Percentiles rank a stretch among this genome's conserved stretches.
These are phyloP conservation scores for Diaporthe helianthi DNA, from an alignment of 2,329 filamentous ascomycete species.

Conservation along the genomic window DNA sequence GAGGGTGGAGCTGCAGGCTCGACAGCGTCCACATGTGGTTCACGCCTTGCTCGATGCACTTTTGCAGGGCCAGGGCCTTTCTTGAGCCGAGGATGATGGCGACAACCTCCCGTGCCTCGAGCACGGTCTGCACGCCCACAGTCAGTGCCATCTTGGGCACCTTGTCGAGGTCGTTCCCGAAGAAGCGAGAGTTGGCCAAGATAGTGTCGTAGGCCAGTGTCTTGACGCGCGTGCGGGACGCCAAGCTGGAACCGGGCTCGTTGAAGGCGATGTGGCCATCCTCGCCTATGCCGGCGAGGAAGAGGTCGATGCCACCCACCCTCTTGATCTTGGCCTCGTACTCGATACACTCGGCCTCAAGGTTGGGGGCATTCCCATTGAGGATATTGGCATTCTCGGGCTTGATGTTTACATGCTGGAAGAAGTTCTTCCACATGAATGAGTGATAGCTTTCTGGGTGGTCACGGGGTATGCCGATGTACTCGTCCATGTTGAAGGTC, in stretches of 20 bases:
- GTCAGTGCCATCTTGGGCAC: slow-evolving; percentile 77
- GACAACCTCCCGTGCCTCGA: slow-evolving; percentile 76
- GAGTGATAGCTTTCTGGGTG: slow-evolving; percentile 81
- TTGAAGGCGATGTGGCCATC: slow-evolving; percentile 86
- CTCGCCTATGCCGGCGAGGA: slow-evolving; percentile 77
- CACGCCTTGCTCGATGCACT: slow-evolving; percentile 75
- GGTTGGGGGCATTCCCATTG: slow-evolving; percentile 73
- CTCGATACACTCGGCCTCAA: slow-evolving; percentile 72
- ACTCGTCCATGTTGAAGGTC: slow-evolving; percentile 76
- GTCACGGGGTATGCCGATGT: slow-evolving; percentile 74
- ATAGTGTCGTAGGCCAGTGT: slow-evolving; percentile 81
- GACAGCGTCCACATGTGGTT: slow-evolving; percentile 86
- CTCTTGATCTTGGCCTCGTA: slow-evolving; percentile 76
- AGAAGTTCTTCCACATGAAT: slow-evolving; percentile 86
- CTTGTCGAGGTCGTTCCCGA: slow-evolving; percentile 67
- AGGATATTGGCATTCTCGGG: slow-evolving; percentile 76
- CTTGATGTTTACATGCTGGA: slow-evolving; percentile 74
- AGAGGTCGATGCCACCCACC: slow-evolving; percentile 77
- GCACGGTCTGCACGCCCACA: slow-evolving; percentile 60
- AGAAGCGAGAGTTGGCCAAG: slow-evolving; percentile 77
- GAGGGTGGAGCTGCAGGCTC: slow-evolving; percentile 74
- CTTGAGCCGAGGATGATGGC: slow-evolving; percentile 76
- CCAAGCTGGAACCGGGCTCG: slow-evolving; percentile 76
- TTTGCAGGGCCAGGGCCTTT: slow-evolving; percentile 75
- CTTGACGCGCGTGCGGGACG: slow-evolving; percentile 76